Conservation (phyloP, 2,329 filamentous ascomycete species). For the Epichloe gansuensis region DNA sequence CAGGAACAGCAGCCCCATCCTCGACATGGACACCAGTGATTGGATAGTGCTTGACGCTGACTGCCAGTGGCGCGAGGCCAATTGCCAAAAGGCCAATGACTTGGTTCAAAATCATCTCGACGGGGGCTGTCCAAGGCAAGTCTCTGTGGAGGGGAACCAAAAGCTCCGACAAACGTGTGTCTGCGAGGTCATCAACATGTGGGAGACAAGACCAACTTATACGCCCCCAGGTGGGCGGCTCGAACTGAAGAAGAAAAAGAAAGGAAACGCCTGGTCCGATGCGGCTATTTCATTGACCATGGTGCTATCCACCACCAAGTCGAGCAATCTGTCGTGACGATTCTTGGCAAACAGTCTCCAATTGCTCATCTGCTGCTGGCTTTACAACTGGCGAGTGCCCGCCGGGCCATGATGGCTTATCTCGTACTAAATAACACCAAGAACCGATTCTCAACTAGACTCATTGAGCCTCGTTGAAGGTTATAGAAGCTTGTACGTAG, state of each 20-base stretch:
- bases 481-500: too few species aligned
- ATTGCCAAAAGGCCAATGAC: slow-evolving; percentile 15
- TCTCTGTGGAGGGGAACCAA: background rate
- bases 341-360: background rate
- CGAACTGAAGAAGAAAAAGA: background rate
- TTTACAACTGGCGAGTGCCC: too few species aligned
- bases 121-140: background rate
- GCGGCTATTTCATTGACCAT: background rate
- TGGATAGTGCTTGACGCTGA: slow-evolving; percentile 15
- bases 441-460: background rate
- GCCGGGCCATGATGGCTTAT: background rate
- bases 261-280: background rate
- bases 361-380: too few species aligned
- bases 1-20: slow-evolving; percentile 27
- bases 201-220: background rate
- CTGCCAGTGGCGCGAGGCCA: slow-evolving; percentile 12
- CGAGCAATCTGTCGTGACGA: background rate
- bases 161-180: background rate
- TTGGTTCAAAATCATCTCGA: slow-evolving; percentile 11
- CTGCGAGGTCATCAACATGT: too few species aligned
- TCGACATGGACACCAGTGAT: slow-evolving; percentile 28
- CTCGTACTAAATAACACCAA: background rate
- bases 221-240: background rate
- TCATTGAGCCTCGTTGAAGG: too few species aligned
- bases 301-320: too few species aligned